These are phyloP conservation scores for Cucurbita maxima DNA, from an alignment of 306 rosid species.

Conservation along the genomic window DNA sequence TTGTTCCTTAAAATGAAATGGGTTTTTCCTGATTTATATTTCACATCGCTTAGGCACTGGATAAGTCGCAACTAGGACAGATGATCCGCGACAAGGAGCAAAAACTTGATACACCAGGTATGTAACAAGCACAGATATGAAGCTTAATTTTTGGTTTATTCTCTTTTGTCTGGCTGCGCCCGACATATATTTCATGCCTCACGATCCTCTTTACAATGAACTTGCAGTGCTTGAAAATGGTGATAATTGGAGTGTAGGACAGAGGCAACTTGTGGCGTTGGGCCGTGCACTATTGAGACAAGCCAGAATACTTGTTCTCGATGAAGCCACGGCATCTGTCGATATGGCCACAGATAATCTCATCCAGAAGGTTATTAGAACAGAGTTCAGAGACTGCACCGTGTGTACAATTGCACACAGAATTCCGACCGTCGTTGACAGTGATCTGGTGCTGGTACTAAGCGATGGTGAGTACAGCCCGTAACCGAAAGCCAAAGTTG, in stretches of 20 bases:
- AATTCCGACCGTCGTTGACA: conserved; percentile 88
- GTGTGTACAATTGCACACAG: conserved; percentile 91
- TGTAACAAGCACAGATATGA: neutral
- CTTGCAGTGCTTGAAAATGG: conserved; percentile 93
- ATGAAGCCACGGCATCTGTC: conserved; percentile 97
- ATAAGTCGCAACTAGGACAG: conserved; percentile 77
- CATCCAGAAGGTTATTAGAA: conserved; percentile 72
- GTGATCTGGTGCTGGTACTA: conserved; percentile 72
- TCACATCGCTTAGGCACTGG: conserved; percentile 49
- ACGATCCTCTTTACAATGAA: no score
- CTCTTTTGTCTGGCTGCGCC: neutral
- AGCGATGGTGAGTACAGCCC: conserved; percentile 57
- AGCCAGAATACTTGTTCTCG: conserved; percentile 85
- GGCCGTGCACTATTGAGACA: conserved; percentile 94
- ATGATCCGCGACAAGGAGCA: conserved; percentile 47
- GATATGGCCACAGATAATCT: conserved; percentile 86
- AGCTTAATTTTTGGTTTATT: neutral
- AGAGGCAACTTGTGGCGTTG: conserved; percentile 84
- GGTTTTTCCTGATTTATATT: neutral
- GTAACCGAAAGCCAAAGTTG: neutral
- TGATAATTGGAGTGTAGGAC: conserved; percentile 99
- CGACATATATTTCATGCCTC: neutral
- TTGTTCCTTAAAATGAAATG: neutral
- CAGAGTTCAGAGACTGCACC: conserved; percentile 71
- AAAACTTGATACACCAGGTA: conserved; percentile 79